Base-by-base conservation (phyloP, 2,329 filamentous ascomycete genomes). In the Trichophyton equinum region DNA sequence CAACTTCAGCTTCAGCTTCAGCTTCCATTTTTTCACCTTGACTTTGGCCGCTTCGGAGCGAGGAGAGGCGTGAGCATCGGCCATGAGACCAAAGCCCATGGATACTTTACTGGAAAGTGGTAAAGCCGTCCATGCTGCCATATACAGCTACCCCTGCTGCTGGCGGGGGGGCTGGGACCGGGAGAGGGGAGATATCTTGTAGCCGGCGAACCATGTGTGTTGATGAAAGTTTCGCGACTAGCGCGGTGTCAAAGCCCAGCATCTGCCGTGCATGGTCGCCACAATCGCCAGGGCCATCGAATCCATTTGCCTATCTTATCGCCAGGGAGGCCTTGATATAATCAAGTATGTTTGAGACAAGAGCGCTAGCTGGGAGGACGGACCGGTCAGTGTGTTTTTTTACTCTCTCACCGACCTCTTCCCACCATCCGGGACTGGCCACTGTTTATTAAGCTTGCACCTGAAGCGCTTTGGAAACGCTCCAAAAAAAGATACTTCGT, bases 191-290 rank as follows among this genome's bases (percentile, higher is more conserved):
- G 22, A 25, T 15, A 11, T 25, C 20, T 51, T 13, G 46, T 25
- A 25, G 25, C 20, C 8, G 9, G 20, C 46, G 30, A 51, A 27
- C 46, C n/a, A n/a, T 44, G n/a, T n/a, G 2, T 7, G 38, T 42
- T 42, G 11, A 42, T 13, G 33, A 33, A 8, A 55, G 51, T 55
- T 55, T 55, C 51, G 8, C 51, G 51, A 18, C 51, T 55, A 55
- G 51, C 51, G 51, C 51, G n/a, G 13, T 36, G 51, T 55, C 51
- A 55, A 55, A 55, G 51, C 51, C 47, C 47, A 55, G 27, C 27
- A 36, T 53, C 49, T 53, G 51, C 51, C 51, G 27, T 55, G 51
- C 44, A 47, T 55, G 25, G 51, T 55, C 51, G 51, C 51, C 51
- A 55, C 51, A 36, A 7, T 38, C 33, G 11, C 51, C 51, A 18